A percentile compares a stretch with the other conserved stretches of the same genome.
These are phyloP conservation scores for Alternaria arbusti DNA, from an alignment of 2,329 filamentous ascomycete genomes.

Conservation along the genomic window DNA sequence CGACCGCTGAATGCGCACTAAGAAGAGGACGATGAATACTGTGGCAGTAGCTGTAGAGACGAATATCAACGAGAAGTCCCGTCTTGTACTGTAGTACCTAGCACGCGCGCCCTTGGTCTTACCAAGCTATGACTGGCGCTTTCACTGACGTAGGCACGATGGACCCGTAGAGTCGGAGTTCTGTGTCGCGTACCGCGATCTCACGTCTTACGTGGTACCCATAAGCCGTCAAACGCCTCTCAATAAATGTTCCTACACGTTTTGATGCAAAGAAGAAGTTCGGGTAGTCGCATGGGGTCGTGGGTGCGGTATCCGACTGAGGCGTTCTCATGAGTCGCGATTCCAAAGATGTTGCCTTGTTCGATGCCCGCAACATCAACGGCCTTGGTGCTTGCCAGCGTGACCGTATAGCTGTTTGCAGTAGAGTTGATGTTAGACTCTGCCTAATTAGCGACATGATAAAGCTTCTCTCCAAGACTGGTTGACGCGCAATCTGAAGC, in stretches of 20 bases:
- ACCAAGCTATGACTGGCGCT: background rate
- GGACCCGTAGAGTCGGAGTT: background rate
- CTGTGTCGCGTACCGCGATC: constrained; percentile 1
- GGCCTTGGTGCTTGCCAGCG: background rate
- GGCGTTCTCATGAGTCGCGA: background rate
- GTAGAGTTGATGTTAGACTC: background rate
- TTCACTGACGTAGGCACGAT: background rate
- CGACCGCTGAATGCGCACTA: background rate
- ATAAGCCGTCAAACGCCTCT: constrained; percentile 2
- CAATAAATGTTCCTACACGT: background rate
- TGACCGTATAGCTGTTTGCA: background rate
- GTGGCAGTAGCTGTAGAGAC: background rate
- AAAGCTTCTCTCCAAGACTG: background rate
- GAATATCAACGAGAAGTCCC: too few species aligned
- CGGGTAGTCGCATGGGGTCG: background rate
- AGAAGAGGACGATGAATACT: background rate
- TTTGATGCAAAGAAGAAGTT: background rate
- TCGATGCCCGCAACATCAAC: background rate
- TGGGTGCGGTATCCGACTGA: background rate
- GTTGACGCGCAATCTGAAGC: background rate
- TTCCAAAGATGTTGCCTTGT: background rate
- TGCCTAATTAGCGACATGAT: background rate
- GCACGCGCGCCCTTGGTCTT: background rate
- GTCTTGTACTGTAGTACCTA: background rate
- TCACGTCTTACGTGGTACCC: constrained; percentile 1